Evolutionary conservation across 768 basidiomycete species (phyloP), one percentile per base, ranked within the genome.

Genomic region (Naganishia onofrii): DNA sequence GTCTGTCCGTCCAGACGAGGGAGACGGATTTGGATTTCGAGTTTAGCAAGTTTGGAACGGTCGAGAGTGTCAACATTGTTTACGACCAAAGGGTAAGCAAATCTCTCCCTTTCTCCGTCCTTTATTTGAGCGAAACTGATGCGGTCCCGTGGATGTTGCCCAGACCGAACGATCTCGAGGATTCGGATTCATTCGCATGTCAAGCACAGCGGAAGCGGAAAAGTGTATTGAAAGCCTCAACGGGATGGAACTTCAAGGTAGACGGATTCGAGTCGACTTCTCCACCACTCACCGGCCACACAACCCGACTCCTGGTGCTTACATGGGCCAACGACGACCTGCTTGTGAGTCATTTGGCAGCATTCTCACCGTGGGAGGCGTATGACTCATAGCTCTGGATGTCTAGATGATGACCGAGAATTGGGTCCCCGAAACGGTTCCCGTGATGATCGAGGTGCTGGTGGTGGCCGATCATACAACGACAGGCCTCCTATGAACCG

Each of bases 161-260:
- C 70, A 83, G 93, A 91, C 92, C 66, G 93, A 94, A 79, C 89
- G 95, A 68, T 97, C 95, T 66, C 90, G 95, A 72, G 96, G 95
- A 13, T 99, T 99, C 74, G 95, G 95, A 52, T 99, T 99, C 80
- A 94, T 99, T 82, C 89, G 88, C 74, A 97, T 99, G 93, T 85
- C 86, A 17, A 85, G 85, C 44, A 86, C 88, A n/a, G 91, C 93
- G 70, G 95, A 96, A 72, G 95, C 95, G 10, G 84, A 87, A 31
- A 84, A 89, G 34, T 94, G 91, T 82, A 90, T 99, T 76, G 87
- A 89, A 71, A 90, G 92, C 76, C 84, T 98, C 57, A 98, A 97
- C 78, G 96, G 96, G 48, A 82, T 94, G 57, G 92, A 93, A 75
- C 84, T 99, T 66, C 95, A 98, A 76, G 95, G 93, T 29, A 91